Evolutionary conservation across 257 asterid genomes (phyloP).

Genomic region (Nicotiana benthamiana): DNA sequence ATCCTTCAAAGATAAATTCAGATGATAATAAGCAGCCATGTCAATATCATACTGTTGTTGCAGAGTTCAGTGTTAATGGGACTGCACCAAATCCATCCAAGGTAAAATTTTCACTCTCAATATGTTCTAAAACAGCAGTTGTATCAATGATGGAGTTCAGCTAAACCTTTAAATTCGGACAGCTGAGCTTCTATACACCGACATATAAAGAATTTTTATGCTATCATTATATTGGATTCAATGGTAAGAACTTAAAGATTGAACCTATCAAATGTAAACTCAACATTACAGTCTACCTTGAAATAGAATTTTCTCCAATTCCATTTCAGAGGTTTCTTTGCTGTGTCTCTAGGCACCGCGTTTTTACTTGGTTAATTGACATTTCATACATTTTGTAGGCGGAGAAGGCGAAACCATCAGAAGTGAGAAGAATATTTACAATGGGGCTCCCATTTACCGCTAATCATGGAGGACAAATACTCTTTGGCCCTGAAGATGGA

Average conservation of each 20-base stretch:
- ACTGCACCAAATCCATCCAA: slow-evolving; percentile 56
- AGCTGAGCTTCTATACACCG: too few relatives aligned
- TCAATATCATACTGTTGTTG: slow-evolving; percentile 53
- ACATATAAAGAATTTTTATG: too few relatives aligned
- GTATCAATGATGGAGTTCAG: neutral
- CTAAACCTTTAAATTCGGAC: neutral
- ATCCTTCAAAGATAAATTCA: slow-evolving; percentile 60
- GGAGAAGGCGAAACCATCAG: slow-evolving; percentile 43
- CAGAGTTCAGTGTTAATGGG: slow-evolving; percentile 77
- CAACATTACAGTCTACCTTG: neutral
- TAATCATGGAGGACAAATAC: slow-evolving; percentile 85
- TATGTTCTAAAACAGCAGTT: neutral
- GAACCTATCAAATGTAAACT: too few relatives aligned
- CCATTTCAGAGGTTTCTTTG: neutral
- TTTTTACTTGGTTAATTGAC: neutral
- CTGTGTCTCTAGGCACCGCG: neutral
- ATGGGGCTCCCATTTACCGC: slow-evolving; percentile 70
- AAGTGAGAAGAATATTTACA: slow-evolving; percentile 70
- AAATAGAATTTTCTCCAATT: neutral
- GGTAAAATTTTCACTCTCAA: slow-evolving; percentile 26
- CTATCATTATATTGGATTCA: too few relatives aligned
- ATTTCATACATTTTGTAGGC: slow-evolving; percentile 33
- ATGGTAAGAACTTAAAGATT: too few relatives aligned
- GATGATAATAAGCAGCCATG: slow-evolving; percentile 45
- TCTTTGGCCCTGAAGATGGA: slow-evolving; percentile 78